Percentiles rank a stretch among this genome's conserved stretches.
These are phyloP conservation scores for Vigna trinervia DNA, from an alignment of 306 rosid genomes.

Conservation along the genomic window DNA sequence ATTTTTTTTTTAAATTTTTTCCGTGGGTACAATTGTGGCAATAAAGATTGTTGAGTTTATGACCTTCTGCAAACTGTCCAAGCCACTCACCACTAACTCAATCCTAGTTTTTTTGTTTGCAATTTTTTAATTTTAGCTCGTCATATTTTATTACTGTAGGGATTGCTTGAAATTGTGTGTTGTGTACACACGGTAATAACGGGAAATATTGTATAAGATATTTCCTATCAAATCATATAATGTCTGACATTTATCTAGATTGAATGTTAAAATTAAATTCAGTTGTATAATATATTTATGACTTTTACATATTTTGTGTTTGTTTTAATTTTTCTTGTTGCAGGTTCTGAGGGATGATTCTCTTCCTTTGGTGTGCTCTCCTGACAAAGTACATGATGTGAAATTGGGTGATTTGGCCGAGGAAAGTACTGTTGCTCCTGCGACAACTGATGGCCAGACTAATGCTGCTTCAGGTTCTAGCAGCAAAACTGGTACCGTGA, in stretches of 20 bases:
- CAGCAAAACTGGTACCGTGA: constrained; percentile 78
- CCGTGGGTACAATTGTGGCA: background rate
- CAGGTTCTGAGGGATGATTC: constrained; percentile 94
- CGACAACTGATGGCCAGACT: constrained; percentile 72
- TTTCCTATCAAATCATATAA: no score
- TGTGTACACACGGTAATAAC: no score
- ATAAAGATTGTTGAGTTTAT: background rate
- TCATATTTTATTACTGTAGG: background rate
- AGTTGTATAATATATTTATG: constrained; percentile 21
- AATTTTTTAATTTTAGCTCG: background rate
- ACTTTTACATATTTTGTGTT: constrained; percentile 8
- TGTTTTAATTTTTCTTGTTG: constrained; percentile 25
- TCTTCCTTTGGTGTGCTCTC: constrained; percentile 86
- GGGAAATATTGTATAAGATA: no score
- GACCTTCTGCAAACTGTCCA: background rate
- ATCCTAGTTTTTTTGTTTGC: background rate
- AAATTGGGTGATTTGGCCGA: constrained; percentile 88
- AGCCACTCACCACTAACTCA: background rate
- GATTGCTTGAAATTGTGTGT: no score
- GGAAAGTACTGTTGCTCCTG: constrained; percentile 68
- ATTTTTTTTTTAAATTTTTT: background rate
- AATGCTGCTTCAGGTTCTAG: constrained; percentile 90
- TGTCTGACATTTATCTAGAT: background rate
- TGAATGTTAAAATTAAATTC: background rate
- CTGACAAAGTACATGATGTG: constrained; percentile 97